These are phyloP conservation scores for Penstemon barbatus DNA, from an alignment of 257 asterid genomes.

Conservation along the genomic window DNA sequence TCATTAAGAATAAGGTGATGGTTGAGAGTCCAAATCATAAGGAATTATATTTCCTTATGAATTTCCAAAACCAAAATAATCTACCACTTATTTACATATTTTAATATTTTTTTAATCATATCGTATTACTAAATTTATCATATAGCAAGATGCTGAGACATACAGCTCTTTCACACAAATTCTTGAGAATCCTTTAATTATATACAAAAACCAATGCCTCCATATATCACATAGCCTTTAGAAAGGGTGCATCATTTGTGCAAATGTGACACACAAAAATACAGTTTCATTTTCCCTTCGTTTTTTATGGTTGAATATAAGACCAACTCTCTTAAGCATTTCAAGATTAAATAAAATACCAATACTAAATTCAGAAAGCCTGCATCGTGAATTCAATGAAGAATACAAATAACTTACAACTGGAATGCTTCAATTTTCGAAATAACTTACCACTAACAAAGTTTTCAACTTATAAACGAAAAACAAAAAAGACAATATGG, in stretches of 20 bases:
- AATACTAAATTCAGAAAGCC: not conserved
- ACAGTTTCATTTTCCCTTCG: not conserved
- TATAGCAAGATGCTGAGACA: constrained; percentile 2
- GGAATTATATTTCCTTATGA: not conserved
- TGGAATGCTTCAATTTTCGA: not conserved
- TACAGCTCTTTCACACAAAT: not conserved
- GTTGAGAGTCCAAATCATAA: too few species aligned
- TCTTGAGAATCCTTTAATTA: not conserved
- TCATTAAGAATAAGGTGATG: not conserved
- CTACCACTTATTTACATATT: constrained; percentile 5
- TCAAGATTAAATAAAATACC: not conserved
- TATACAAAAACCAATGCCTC: constrained; percentile 8
- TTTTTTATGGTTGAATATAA: too few species aligned
- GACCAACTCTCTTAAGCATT: not conserved
- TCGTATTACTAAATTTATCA: not conserved
- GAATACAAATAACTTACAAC: not conserved
- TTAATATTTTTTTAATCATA: not conserved
- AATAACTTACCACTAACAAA: too few species aligned
- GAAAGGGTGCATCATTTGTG: too few species aligned
- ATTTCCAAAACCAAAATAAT: not conserved
- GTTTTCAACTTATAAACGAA: not conserved
- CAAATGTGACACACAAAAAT: too few species aligned
- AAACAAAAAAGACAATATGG: not conserved
- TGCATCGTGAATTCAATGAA: too few species aligned
- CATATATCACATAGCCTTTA: not conserved